A percentile compares a stretch with the other conserved stretches of the same genome.
Conservation (phyloP, 805 yeast genomes). For the Barnettozyma vustinii region DNA sequence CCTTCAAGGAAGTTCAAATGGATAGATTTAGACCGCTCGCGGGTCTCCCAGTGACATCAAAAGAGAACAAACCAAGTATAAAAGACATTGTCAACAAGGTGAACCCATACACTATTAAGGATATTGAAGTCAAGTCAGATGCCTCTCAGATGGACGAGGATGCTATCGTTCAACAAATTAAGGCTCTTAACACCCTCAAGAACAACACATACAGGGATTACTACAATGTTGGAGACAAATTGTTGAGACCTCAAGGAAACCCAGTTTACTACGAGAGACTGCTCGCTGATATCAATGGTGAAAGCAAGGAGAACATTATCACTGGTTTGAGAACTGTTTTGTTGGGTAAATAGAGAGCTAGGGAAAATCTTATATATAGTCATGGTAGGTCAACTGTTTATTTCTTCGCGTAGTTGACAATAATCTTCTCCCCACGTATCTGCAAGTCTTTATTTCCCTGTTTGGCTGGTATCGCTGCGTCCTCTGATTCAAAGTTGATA, state of each 20-base stretch:
- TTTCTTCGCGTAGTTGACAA: slow-evolving; percentile 28
- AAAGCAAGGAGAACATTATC: slow-evolving; percentile 57
- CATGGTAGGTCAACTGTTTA: slow-evolving; percentile 2
- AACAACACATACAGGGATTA: slow-evolving; percentile 58
- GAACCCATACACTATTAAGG: slow-evolving; percentile 40
- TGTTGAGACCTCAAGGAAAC: slow-evolving; percentile 78
- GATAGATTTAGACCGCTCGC: slow-evolving; percentile 49
- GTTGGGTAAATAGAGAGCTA: slow-evolving; percentile 53
- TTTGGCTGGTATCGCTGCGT: slow-evolving; percentile 41
- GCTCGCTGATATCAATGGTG: slow-evolving; percentile 64
- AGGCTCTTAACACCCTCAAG: slow-evolving; percentile 50
- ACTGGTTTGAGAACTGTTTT: slow-evolving; percentile 70
- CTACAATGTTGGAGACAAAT: slow-evolving; percentile 59
- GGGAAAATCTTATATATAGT: background rate
- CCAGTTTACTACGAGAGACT: slow-evolving; percentile 72
- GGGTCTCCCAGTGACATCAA: slow-evolving; percentile 34
- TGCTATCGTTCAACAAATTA: slow-evolving; percentile 46
- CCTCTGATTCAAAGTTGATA: slow-evolving; percentile 64
- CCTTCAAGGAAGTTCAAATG: slow-evolving; percentile 64
- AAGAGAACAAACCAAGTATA: slow-evolving; percentile 31
- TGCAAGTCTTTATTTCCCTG: slow-evolving; percentile 22
- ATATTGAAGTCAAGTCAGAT: slow-evolving; percentile 40
- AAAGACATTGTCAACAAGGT: slow-evolving; percentile 39
- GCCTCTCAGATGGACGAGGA: slow-evolving; percentile 39
- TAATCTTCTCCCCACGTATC: slow-evolving; percentile 13